Base-by-base conservation (phyloP, 2,329 filamentous ascomycete genomes). In the Fusarium pseudocircinatum region DNA sequence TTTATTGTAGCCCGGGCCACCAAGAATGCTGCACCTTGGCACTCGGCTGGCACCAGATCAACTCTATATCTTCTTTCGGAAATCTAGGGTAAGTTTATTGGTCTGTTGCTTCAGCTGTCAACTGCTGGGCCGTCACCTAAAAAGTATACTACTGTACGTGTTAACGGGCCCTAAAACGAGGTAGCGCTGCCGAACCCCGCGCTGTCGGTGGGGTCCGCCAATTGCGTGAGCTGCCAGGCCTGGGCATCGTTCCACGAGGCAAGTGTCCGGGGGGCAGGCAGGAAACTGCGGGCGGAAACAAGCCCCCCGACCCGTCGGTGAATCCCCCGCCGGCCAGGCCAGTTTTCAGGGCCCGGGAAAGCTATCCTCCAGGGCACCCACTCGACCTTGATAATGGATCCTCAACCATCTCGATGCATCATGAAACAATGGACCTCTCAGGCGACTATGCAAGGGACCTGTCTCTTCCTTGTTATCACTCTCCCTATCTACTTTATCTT, bases 131-230 rank as follows among this genome's bases (percentile, higher is more conserved):
- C 16, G 36, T 52, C 43, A 62, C 16, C 26, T 24, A 24, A 32
- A 40, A 53, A 52, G 32, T 62, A 52, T 57, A 66, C 63, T 74
- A 74, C 63, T 69, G 68, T 72, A 59, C 11, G 22, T 49, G 43
- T 59, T 59, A 73, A 67, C 60, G 47, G 69, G 37, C 42, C 34
- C 69, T 73, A 70, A 57, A 34, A 49, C 54, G 60, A 69, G 58
- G 60, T 75, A 73, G 74, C 63, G 74, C 67, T 63, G 58, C 63
- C 56, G 64, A 72, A 78, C 75, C 76, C 76, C 76, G 76, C 76
- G 76, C 64, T 76, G 69, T 58, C 40, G 40, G 54, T 46, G 43
- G 63, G 52, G 32, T 36, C 30, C 59, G 53, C 49, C 62, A 58
- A 50, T 44, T 58, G 40, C 40, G 34, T 58, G 50, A 63, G 70